Conservation (phyloP, 2,329 filamentous ascomycete species). For the Ramularia endophylla region DNA sequence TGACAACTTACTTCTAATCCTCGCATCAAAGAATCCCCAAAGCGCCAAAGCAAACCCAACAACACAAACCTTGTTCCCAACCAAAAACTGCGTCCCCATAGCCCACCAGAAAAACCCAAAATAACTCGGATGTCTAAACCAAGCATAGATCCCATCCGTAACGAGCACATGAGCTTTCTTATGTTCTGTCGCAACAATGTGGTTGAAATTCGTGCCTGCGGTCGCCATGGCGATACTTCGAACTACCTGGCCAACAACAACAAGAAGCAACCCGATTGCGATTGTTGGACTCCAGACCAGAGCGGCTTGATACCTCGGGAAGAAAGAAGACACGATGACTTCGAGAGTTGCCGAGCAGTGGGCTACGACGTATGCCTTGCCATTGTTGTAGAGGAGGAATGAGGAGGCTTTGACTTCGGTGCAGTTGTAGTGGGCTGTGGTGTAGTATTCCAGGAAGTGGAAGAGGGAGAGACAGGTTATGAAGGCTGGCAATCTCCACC, state of each 20-base stretch:
- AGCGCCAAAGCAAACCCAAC: conserved; percentile 66
- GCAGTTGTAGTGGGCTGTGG: conserved; percentile 79
- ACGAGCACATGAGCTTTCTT: conserved; percentile 75
- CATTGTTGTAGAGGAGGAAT: conserved; percentile 82
- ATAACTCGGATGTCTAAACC: conserved; percentile 81
- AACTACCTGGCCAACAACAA: conserved; percentile 65
- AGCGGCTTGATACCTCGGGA: conserved; percentile 33
- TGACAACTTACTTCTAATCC: conserved; percentile 54
- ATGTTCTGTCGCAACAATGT: conserved; percentile 62
- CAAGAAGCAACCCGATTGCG: conserved; percentile 55
- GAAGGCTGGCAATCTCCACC: conserved; percentile 60
- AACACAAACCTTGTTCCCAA: conserved; percentile 79
- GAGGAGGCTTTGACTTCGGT: conserved; percentile 63
- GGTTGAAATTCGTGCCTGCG: conserved; percentile 88
- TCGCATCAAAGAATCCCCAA: conserved; percentile 74
- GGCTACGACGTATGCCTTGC: conserved; percentile 75
- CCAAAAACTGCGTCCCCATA: conserved; percentile 82
- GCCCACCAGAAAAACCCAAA: conserved; percentile 99
- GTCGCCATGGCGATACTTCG: conserved; percentile 82
- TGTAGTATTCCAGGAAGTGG: conserved; percentile 96
- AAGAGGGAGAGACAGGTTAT: conserved; percentile 65
- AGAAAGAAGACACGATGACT: conserved; percentile 52
- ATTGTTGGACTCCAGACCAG: conserved; percentile 30
- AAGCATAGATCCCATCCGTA: conserved; percentile 69
- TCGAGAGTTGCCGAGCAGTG: conserved; percentile 71